Conservation (phyloP, 2,329 filamentous ascomycete genomes). For the Alternaria triticina region DNA sequence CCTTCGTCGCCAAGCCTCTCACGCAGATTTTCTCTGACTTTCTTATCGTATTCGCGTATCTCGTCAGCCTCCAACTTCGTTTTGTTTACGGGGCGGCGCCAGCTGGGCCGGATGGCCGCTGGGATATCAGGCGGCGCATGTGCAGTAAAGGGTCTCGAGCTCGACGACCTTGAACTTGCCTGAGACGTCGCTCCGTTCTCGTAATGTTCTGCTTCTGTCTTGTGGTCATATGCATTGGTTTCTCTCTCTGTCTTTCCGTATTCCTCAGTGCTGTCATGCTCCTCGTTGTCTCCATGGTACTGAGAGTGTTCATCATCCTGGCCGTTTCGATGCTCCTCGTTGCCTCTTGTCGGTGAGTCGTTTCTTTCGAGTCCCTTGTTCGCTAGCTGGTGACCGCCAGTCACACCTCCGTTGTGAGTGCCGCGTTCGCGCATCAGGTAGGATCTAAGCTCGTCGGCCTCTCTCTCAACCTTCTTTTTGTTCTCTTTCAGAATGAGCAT, state of each 20-base stretch:
- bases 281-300: neutral
- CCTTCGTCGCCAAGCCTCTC: neutral
- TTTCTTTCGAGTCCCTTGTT: neutral
- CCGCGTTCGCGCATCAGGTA: neutral
- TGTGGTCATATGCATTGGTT: neutral
- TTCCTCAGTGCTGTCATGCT: neutral
- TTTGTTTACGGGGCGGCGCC: neutral
- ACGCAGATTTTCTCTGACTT: neutral
- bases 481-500: rapidly evolving
- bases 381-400: neutral
- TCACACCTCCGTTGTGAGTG: neutral
- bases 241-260: neutral
- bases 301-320: neutral
- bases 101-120: neutral
- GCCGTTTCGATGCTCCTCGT: neutral
- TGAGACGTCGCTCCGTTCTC: neutral
- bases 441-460: rapidly evolving
- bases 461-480: rapidly evolving
- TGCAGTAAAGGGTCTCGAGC: neutral
- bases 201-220: neutral
- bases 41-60: neutral
- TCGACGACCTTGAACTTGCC: rapidly evolving
- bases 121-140: neutral
- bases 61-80: neutral
- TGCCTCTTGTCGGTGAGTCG: neutral